Evolutionary conservation across 2,329 filamentous ascomycete species (phyloP).

Genomic region (Curvularia sp.): DNA sequence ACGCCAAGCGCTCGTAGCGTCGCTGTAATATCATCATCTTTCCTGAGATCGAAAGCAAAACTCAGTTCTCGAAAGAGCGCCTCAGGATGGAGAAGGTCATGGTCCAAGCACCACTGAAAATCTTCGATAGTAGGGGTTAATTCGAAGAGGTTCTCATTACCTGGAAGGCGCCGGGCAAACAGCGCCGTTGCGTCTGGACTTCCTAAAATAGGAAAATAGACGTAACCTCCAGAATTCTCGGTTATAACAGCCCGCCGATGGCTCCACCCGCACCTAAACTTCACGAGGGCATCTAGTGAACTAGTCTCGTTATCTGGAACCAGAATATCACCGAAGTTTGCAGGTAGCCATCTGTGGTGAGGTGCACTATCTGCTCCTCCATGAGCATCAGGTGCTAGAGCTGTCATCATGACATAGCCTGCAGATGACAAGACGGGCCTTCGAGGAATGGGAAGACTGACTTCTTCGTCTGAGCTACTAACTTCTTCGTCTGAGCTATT

Average conservation of each 20-base stretch:
- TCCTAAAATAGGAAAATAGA: neutral
- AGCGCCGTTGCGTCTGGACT: neutral
- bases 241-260: no score
- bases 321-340: no score
- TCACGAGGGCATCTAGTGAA: neutral
- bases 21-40: no score
- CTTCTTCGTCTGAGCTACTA: neutral
- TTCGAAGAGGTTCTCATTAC: neutral
- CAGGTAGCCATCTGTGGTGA: constrained; percentile 2
- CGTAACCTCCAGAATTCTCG: neutral
- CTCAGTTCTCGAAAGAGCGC: neutral
- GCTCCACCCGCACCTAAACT: neutral
- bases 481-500: no score
- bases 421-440: no score
- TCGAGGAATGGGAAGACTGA: neutral
- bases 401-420: neutral
- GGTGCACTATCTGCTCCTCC: no score
- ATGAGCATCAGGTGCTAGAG: neutral
- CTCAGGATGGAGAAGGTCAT: neutral
- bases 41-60: neutral
- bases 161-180: neutral
- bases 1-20: neutral
- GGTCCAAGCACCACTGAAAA: neutral
- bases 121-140: neutral
- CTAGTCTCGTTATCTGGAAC: neutral